A percentile compares a stretch with the other conserved stretches of the same genome.
Evolutionary conservation across 345 rosid genomes (phyloP).

Genomic region (Euphorbia lathyris): DNA sequence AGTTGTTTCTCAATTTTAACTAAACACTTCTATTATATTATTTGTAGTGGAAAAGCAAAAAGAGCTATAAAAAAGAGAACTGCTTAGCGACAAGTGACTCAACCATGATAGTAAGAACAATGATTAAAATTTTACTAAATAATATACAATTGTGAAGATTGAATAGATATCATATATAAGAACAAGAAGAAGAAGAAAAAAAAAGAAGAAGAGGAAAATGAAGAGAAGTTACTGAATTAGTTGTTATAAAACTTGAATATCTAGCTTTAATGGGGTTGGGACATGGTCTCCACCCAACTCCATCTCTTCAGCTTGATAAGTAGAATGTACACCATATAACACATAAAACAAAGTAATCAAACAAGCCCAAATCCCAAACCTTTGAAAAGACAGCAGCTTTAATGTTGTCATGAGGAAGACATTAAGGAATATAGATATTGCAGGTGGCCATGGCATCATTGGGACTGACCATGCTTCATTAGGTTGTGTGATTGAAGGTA

Average conservation of each 20-base stretch:
- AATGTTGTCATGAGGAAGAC: slow-evolving; percentile 70
- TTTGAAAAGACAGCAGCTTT: slow-evolving; percentile 49
- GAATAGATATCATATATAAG: neutral
- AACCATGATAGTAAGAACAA: neutral
- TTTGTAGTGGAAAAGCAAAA: no score
- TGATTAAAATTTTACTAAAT: neutral
- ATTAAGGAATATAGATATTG: slow-evolving; percentile 64
- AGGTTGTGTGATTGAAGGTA: slow-evolving; percentile 23
- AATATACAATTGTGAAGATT: neutral
- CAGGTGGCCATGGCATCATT: slow-evolving; percentile 93
- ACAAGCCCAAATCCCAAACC: slow-evolving; percentile 74
- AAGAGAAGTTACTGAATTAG: neutral
- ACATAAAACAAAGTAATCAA: slow-evolving; percentile 63
- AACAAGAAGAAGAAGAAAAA: neutral
- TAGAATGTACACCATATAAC: slow-evolving; percentile 83
- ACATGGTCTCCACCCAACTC: slow-evolving; percentile 28
- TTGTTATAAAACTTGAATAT: slow-evolving; percentile 36
- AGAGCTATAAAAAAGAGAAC: no score
- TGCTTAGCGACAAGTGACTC: no score
- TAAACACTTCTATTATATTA: no score
- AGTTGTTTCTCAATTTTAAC: no score
- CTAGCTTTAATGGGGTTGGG: slow-evolving; percentile 38
- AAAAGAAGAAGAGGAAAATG: neutral
- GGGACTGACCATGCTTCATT: slow-evolving; percentile 70
- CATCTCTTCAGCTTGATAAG: slow-evolving; percentile 74